Conservation (phyloP, 116 monocot genomes). For the Trichopus zeylanicus region DNA sequence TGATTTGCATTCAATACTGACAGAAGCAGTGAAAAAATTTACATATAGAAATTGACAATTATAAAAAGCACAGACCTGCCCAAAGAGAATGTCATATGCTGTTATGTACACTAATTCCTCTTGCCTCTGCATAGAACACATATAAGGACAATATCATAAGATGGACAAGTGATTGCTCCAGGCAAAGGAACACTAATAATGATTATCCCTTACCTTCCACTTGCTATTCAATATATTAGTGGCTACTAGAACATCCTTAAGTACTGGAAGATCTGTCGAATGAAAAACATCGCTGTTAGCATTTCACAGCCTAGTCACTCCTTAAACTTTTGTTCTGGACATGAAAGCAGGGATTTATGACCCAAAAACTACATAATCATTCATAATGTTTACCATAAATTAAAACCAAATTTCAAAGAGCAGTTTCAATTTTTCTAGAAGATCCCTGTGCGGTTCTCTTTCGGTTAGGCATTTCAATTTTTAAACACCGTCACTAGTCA, state of each 20-base stretch:
- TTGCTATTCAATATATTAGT: conserved; percentile 44
- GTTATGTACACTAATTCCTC: conserved; percentile 66
- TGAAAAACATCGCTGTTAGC: background rate
- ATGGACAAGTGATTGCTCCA: background rate
- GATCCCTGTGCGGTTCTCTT: too few species aligned
- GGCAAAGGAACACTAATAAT: background rate
- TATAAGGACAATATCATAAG: background rate
- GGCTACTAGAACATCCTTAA: conserved; percentile 52
- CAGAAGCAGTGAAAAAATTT: background rate
- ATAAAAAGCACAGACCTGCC: conserved; percentile 41
- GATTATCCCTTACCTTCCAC: conserved; percentile 67
- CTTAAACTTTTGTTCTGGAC: too few species aligned
- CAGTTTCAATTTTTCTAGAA: too few species aligned
- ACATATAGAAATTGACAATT: background rate
- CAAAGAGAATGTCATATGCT: conserved; percentile 85
- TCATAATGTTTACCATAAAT: too few species aligned
- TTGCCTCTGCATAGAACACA: conserved; percentile 54
- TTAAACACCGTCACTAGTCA: too few species aligned
- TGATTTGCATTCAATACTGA: too few species aligned
- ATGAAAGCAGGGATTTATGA: too few species aligned
- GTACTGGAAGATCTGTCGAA: conserved; percentile 54
- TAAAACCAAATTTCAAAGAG: too few species aligned
- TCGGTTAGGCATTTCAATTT: too few species aligned
- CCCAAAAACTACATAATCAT: too few species aligned
- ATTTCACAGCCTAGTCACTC: background rate